These are phyloP conservation scores for Uronychia binucleata DNA, from an alignment of 73 alveolate species.

Conservation along the genomic window DNA sequence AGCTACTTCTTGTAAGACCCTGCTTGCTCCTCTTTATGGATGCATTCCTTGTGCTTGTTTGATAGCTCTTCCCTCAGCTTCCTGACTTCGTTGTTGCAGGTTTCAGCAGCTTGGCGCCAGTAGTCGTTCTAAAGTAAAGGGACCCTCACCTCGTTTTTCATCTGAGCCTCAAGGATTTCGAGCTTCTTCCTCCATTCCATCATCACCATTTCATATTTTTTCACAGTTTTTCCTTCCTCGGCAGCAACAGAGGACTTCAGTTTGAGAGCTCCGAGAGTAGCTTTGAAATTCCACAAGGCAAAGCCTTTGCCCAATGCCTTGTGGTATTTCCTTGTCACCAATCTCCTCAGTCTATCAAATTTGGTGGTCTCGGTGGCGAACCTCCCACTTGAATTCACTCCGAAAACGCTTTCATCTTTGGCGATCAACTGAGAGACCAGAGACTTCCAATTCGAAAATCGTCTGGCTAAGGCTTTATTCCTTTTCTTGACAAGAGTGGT, in stretches of 20 bases:
- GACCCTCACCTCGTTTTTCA: background rate
- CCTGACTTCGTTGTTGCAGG: background rate
- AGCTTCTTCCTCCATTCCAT: background rate
- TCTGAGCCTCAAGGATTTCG: background rate
- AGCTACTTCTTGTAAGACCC: background rate
- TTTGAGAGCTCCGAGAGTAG: background rate
- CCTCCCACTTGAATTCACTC: background rate
- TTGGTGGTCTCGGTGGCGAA: background rate
- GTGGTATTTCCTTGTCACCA: background rate
- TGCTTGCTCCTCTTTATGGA: background rate
- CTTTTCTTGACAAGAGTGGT: slow-evolving; percentile 19
- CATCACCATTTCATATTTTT: background rate
- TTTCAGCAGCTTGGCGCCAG: background rate
- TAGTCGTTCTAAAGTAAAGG: background rate
- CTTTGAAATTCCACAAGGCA: background rate
- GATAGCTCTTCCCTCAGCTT: background rate
- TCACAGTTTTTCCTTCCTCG: background rate
- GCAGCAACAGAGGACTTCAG: background rate
- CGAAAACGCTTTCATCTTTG: slow-evolving; percentile 16
- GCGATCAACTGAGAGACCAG: background rate
- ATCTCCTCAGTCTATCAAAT: background rate
- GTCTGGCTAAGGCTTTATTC: slow-evolving; percentile 21
- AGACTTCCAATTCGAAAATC: slow-evolving; percentile 35
- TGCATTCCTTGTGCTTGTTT: background rate
- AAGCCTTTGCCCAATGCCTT: background rate